Conservation (phyloP, 495 filamentous ascomycete species). For the Entonaema liquescens region DNA sequence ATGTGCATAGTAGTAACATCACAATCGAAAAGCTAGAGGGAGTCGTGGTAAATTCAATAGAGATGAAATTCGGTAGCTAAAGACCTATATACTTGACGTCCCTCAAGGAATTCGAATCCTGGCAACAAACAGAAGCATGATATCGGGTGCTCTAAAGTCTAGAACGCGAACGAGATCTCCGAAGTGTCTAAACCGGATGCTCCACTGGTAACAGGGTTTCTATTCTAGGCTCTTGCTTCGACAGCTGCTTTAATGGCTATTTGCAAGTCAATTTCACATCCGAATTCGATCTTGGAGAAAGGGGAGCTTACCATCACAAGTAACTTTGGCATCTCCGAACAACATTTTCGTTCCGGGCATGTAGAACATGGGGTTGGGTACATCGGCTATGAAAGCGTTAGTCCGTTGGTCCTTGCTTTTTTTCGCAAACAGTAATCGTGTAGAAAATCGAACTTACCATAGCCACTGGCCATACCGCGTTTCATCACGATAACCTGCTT, state of each 20-base stretch:
- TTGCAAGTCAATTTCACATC: slow-evolving; percentile 5
- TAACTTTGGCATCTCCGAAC: slow-evolving; percentile 82
- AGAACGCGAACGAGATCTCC: slow-evolving; percentile 21
- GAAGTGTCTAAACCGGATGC: slow-evolving; percentile 32
- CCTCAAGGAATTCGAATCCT: background rate
- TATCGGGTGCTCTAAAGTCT: slow-evolving; percentile 24
- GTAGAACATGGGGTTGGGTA: slow-evolving; percentile 88
- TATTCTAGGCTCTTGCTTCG: slow-evolving; percentile 53
- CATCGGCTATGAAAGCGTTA: slow-evolving; percentile 65
- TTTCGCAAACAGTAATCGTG: background rate
- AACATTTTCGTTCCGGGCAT: slow-evolving; percentile 85
- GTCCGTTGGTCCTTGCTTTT: slow-evolving; percentile 8
- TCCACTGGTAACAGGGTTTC: slow-evolving; percentile 27
- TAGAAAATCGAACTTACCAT: slow-evolving; percentile 62
- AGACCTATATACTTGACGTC: background rate
- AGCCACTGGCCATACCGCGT: slow-evolving; percentile 80
- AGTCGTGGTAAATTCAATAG: background rate
- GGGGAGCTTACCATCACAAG: slow-evolving; percentile 70
- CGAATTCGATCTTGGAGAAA: background rate
- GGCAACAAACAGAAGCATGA: background rate
- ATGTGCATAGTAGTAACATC: background rate
- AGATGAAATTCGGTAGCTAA: background rate
- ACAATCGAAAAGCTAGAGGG: background rate
- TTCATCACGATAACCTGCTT: slow-evolving; percentile 91
- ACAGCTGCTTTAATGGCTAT: slow-evolving; percentile 62